Base-by-base conservation (phyloP, 2,329 filamentous ascomycete species). In the Curvularia spicifera region DNA sequence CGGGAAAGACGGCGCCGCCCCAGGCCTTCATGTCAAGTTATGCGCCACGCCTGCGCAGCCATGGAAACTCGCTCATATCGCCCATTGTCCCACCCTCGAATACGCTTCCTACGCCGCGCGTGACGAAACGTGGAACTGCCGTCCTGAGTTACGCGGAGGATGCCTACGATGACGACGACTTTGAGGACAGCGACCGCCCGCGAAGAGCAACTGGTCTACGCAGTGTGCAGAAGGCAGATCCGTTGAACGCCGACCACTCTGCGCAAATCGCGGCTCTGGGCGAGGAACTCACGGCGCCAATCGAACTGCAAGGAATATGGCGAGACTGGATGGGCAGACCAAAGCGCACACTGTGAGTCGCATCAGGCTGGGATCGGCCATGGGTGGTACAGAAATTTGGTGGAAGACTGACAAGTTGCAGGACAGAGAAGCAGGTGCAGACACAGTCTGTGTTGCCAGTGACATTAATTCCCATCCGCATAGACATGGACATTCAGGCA, bases 141-240 rank as follows among this genome's bases (percentile, higher is more conserved):
- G 91, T 94, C 63, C 95, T 98, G 79, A 99, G 97, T 80, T 99
- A 99, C 74, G 94, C 95, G 24, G 95, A 99, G 76, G 94, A 98
- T 76, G 93, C 93, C 46, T 96, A 89, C 72, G 94, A 97, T 66
- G 93, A 89, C 55, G 90, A 92, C 62, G 89, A 90, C 49, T 90
- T 92, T 62, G 89, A 91, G 54, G 83, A 86, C 59, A 86, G 91
- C 63, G 88, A 94, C 63, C 89, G 89, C 1, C 90, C 85, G 43
- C 81, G 87, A 61, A 81, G 86, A 56, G 86, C 91, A 12, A 96
- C 93, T 0, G 93, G 93, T 5, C 76, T 97, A 76, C 89, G 93
- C 68, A 97, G 90, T 71, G 78, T 93, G 71, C 68, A 71, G 51
- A 87, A 92, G 70, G 87, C 90, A 67, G 92, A 96, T 40, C 81